Evolutionary conservation across 2,329 filamentous ascomycete genomes (phyloP), one percentile per base, ranked within the genome.

Genomic region (Geosmithia flava): DNA sequence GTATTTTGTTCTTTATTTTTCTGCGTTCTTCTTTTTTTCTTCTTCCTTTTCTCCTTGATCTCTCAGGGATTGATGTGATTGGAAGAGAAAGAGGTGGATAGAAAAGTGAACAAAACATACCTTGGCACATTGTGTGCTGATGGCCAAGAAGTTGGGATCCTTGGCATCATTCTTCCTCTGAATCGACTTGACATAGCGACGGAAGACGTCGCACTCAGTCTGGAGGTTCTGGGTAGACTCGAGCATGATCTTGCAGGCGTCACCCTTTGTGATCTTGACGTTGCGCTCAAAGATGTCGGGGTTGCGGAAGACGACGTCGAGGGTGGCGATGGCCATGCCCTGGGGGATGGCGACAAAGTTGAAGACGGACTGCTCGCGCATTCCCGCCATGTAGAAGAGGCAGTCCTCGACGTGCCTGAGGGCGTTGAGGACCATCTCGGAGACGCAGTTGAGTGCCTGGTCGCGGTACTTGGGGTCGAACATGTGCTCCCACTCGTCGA

Each of bases 281-380:
- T 96, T 93, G 54, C 77, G 81, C 62, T 91, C 68, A 62, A 95
- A 94, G 50, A 98, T 81, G 51, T 74, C 75, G 20, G 87, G 85
- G 66, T 98, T 98, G 59, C 86, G 84, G 79, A 97, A 98, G 57
- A 91, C 85, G 17, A 88, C 72, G 56, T 96, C 90, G 42, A 97
- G 70, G 1, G 91, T 97, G 8, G 93, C 91, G 63, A 98, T 96
- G 47, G 91, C 93, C 93, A 98, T 98, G 54, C 82, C 75, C 67
- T 98, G 93, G 2, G 93, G 93, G 53, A 98, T 98, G 49, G 91
- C 91, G 45, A 89, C 89, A 65, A 98, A 98, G 75, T 98, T 98
- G 80, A 98, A 98, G 23, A 95, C 88, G 62, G 88, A 95, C 70
- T 98, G 93, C 62, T 98, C 93, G 55, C 84, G 83, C 53, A 98